phyloP scores from a whole-genome alignment of 352 stramenopile genomes.

The Globisporangium cylindrosporum region DNA sequence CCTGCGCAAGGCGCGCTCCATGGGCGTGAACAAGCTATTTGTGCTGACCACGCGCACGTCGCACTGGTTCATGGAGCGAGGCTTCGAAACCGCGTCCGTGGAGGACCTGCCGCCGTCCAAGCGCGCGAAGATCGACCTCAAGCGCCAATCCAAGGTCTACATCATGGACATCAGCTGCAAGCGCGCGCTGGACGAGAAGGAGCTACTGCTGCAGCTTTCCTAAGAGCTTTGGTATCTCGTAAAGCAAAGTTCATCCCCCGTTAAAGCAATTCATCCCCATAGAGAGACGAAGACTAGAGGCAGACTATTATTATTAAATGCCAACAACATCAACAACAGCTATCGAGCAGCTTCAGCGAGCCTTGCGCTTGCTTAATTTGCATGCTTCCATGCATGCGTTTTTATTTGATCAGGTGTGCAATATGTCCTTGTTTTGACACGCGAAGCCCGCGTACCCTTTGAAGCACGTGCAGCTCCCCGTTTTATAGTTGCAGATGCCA shows the following conservation, averaged over 20 bases:
- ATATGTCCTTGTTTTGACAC: slow-evolving; percentile 42
- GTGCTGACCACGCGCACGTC: slow-evolving; percentile 98
- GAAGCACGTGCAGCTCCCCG: slow-evolving; percentile 87
- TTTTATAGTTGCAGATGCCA: slow-evolving; percentile 87
- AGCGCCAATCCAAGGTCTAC: slow-evolving; percentile 86
- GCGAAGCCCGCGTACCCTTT: slow-evolving; percentile 62
- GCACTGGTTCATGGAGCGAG: slow-evolving; percentile 97
- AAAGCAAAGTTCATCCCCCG: background rate
- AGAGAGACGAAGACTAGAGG: slow-evolving; percentile 9
- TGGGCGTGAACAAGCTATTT: slow-evolving; percentile 92
- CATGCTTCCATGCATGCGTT: slow-evolving; percentile 1
- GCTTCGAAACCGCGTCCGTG: slow-evolving; percentile 90
- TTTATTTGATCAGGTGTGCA: slow-evolving; percentile 21
- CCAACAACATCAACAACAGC: background rate
- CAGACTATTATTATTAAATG: slow-evolving; percentile 11
- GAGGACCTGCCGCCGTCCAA: slow-evolving; percentile 86
- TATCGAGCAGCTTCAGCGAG: background rate
- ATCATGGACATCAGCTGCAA: slow-evolving; percentile 88
- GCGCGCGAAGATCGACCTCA: slow-evolving; percentile 72
- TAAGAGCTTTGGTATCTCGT: slow-evolving; percentile 4
- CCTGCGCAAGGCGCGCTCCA: slow-evolving; percentile 81
- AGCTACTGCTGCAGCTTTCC: slow-evolving; percentile 69
- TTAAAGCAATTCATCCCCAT: background rate
- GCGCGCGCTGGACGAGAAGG: slow-evolving; percentile 79
- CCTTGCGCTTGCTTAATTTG: background rate